Base-by-base conservation (phyloP, 352 stramenopile species). In the Globisporangium splendens region DNA sequence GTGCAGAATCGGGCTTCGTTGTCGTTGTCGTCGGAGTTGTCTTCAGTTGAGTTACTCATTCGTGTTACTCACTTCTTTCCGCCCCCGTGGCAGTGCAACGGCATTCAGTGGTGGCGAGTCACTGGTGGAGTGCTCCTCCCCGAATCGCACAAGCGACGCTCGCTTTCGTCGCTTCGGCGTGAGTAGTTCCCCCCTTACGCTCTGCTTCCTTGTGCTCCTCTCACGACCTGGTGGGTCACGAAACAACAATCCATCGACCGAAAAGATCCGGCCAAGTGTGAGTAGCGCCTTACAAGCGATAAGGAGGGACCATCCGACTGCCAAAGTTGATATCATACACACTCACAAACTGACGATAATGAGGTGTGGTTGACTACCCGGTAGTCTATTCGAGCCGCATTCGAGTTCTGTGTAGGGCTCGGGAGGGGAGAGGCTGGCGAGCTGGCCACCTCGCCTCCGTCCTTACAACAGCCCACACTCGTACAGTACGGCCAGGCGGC, bases 381-480 rank as follows among this genome's bases (percentile, higher is more conserved):
- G 50, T 22, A 56, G 50, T 56, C 50, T 11, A 56, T 35, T 35
- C 20, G 20, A 11, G 14, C 7, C 10, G 20, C 20, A 24, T 8
- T 22, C 20, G 7, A 31, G 28, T 22, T 38, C 24, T 13, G 31
- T 39, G 39, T 17, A 35, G 39, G 39, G 39, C 8, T 44, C 39
- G 39, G 39, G 39, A 48, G 14, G 22, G 44, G 33, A 55, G 20
- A 13, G 31, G 22, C 17, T 22, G 12, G 46, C 46, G 12, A 38
- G 35, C 60, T 38, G 46, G 11, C 48, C 12, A 10, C 12, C 39
- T 15, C 39, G 39, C 39, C 39, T 44, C 10, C 39, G 39, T 44
- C 39, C 39, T 43, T 43, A 43, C 38, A 41, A 41, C 35, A 43
- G n/a, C 12, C 46, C 14, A 51, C 46, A 51, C 39, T 44, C 39